Conservation (phyloP, 768 basidiomycete species). For the Paxillus involutus region DNA sequence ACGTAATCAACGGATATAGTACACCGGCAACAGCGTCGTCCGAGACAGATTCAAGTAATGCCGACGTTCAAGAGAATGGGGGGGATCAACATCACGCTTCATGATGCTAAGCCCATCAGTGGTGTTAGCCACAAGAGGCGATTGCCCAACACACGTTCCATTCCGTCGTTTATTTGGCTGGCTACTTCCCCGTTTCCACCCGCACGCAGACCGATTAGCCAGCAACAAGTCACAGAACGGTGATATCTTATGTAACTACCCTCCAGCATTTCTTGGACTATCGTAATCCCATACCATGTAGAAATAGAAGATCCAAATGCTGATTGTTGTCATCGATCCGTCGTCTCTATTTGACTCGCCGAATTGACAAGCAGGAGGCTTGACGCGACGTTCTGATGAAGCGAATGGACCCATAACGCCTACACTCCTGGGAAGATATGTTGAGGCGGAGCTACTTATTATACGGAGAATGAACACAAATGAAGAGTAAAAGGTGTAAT, state of each 20-base stretch:
- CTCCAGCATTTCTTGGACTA: not conserved
- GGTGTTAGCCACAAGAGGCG: not conserved
- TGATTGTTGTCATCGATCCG: too few relatives aligned
- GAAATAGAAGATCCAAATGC: not conserved
- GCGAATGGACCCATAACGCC: too few relatives aligned
- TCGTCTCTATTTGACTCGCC: too few relatives aligned
- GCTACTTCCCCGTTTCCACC: too few relatives aligned
- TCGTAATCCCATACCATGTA: not conserved
- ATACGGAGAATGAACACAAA: constrained; percentile 6
- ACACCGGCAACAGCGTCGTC: constrained; percentile 1
- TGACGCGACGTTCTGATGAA: too few relatives aligned
- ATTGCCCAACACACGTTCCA: not conserved
- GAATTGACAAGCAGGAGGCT: too few relatives aligned
- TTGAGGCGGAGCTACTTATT: not conserved
- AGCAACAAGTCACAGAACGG: constrained; percentile 3
- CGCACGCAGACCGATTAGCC: not conserved
- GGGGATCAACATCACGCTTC: not conserved
- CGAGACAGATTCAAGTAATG: constrained; percentile 4
- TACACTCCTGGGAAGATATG: not conserved
- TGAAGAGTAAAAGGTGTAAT: constrained; percentile 16
- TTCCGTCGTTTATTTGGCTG: too few relatives aligned
- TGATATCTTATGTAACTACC: not conserved
- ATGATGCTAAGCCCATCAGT: constrained; percentile 9
- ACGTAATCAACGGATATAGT: not conserved
- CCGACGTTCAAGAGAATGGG: constrained; percentile 2